Evolutionary conservation across 805 yeast species (phyloP).

Genomic region (Candida methanosorbosa): DNA sequence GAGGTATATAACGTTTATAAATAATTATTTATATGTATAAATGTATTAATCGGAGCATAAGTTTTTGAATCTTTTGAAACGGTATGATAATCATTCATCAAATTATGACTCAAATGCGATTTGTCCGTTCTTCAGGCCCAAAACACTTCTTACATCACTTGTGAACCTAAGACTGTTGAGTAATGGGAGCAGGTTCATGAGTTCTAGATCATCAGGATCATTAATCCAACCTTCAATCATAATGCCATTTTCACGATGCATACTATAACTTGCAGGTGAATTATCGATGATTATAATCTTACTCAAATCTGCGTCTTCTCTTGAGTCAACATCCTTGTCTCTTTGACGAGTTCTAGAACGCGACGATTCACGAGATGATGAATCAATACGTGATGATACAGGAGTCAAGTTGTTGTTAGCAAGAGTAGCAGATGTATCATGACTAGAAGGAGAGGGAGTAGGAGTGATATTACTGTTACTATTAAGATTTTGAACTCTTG

Average conservation of each 20-base stretch:
- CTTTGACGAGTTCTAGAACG: slow-evolving; percentile 2
- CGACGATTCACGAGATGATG: slow-evolving; percentile 3
- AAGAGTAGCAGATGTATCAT: background rate
- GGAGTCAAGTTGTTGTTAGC: background rate
- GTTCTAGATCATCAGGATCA: slow-evolving; percentile 85
- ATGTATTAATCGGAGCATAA: too few species aligned
- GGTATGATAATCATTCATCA: too few species aligned
- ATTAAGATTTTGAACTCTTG: background rate
- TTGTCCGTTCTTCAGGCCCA: slow-evolving; percentile 72
- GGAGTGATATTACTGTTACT: background rate
- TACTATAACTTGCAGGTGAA: slow-evolving; percentile 82
- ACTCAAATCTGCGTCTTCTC: slow-evolving; percentile 41
- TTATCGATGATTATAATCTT: slow-evolving; percentile 79
- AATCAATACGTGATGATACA: background rate
- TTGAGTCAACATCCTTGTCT: background rate
- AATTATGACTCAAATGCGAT: slow-evolving; percentile 51
- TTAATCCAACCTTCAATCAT: slow-evolving; percentile 97
- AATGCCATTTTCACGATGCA: slow-evolving; percentile 82
- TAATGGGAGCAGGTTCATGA: slow-evolving; percentile 75
- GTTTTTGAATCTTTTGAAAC: too few species aligned
- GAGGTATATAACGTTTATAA: too few species aligned
- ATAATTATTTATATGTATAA: too few species aligned
- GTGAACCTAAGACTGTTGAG: slow-evolving; percentile 67
- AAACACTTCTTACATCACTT: slow-evolving; percentile 73
- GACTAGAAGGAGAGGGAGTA: background rate